Evolutionary conservation across 768 basidiomycete genomes (phyloP).

Genomic region (Lactarius indigo): DNA sequence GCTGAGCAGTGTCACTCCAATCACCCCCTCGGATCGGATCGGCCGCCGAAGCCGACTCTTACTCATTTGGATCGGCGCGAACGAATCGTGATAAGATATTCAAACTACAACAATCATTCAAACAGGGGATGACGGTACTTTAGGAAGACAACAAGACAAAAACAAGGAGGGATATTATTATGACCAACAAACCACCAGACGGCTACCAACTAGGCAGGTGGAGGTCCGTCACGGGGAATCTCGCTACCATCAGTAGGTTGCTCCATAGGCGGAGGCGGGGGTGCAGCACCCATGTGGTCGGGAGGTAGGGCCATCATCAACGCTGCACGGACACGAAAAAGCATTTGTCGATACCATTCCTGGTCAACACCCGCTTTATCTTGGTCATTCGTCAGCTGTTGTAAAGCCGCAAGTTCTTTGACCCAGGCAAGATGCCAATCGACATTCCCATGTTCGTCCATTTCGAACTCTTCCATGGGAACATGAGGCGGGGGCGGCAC

Average conservation of each 20-base stretch:
- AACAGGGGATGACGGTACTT: neutral
- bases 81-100: neutral
- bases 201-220: slow-evolving; percentile 18
- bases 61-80: neutral
- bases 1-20: neutral
- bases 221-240: slow-evolving; percentile 22
- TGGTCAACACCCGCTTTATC: slow-evolving; percentile 77
- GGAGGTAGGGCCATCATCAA: slow-evolving; percentile 48
- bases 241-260: slow-evolving; percentile 20
- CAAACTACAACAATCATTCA: slow-evolving; percentile 10
- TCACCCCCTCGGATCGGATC: neutral
- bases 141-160: neutral
- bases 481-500: slow-evolving; percentile 57
- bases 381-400: slow-evolving; percentile 74
- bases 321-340: slow-evolving; percentile 70
- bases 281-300: slow-evolving; percentile 19
- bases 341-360: slow-evolving; percentile 86
- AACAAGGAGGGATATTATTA: neutral
- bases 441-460: slow-evolving; percentile 76
- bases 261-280: slow-evolving; percentile 23
- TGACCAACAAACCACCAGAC: neutral
- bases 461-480: slow-evolving; percentile 61
- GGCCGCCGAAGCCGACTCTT: slow-evolving; percentile 10
- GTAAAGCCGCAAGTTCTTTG: slow-evolving; percentile 73
- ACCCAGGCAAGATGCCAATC: slow-evolving; percentile 79